Evolutionary conservation across 2,329 filamentous ascomycete species (phyloP).

Genomic region (Lecanosticta acicola): DNA sequence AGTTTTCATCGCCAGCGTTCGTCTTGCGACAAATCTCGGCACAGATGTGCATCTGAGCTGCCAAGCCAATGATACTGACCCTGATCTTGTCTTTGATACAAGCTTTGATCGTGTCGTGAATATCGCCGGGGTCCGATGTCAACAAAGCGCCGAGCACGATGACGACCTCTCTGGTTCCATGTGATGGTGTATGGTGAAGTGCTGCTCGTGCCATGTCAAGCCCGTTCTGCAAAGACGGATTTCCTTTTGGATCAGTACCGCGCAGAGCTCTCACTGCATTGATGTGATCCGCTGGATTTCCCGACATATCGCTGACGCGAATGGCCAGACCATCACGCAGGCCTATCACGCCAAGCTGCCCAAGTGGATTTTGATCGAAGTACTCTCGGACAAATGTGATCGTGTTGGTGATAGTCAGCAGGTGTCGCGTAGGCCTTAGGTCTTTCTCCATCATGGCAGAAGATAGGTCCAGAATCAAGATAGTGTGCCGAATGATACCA

Average conservation of each 20-base stretch:
- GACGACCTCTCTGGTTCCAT: conserved; percentile 88
- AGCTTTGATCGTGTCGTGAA: conserved; percentile 77
- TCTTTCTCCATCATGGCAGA: conserved; percentile 95
- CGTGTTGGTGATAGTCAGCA: conserved; percentile 75
- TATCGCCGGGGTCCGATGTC: conserved; percentile 88
- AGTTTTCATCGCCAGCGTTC: conserved; percentile 68
- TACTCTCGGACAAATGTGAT: conserved; percentile 87
- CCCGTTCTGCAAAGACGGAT: conserved; percentile 73
- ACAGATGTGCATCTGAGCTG: conserved; percentile 89
- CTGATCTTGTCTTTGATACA: conserved; percentile 79
- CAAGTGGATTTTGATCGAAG: conserved; percentile 98
- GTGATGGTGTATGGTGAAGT: conserved; percentile 86
- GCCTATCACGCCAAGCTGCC: conserved; percentile 83
- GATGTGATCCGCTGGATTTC: conserved; percentile 85
- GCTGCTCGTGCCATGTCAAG: conserved; percentile 90
- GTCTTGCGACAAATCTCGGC: conserved; percentile 81
- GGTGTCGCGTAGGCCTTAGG: conserved; percentile 78
- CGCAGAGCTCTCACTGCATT: conserved; percentile 60
- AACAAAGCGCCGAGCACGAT: conserved; percentile 87
- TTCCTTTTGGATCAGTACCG: conserved; percentile 44
- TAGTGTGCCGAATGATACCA: conserved; percentile 93
- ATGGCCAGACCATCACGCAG: conserved; percentile 90
- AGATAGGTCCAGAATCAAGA: conserved; percentile 86
- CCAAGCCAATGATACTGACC: conserved; percentile 82
- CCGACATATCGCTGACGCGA: conserved; percentile 80